Conservation (phyloP, 176 grass and related monocot genomes). For the Zoysia pacifica region DNA sequence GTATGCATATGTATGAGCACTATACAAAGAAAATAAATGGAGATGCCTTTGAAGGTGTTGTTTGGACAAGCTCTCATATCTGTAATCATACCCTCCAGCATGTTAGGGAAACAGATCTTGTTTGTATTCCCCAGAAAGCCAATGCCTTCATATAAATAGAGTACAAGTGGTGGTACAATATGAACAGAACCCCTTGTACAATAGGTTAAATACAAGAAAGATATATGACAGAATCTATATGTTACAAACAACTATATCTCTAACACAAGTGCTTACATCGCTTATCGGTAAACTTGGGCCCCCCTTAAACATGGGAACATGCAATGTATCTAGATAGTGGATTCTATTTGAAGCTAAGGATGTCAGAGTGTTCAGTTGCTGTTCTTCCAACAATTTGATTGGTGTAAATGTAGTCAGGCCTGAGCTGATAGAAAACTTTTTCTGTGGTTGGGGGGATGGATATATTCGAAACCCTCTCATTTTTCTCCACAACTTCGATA, state of each 20-base stretch:
- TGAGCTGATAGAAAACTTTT: slow-evolving; percentile 27
- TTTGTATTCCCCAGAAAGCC: too few species aligned
- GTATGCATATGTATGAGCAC: not conserved
- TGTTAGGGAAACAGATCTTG: not conserved
- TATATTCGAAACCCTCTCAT: not conserved
- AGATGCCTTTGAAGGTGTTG: not conserved
- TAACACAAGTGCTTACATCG: not conserved
- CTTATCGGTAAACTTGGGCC: slow-evolving; percentile 12
- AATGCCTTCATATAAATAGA: too few species aligned
- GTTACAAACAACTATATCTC: too few species aligned
- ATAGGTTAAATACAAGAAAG: too few species aligned
- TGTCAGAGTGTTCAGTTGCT: not conserved
- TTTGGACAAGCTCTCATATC: slow-evolving; percentile 1
- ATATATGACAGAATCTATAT: too few species aligned
- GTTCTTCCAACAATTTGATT: slow-evolving; percentile 13
- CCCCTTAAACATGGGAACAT: not conserved
- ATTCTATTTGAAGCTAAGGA: not conserved
- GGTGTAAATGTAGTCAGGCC: not conserved
- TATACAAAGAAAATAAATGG: slow-evolving; percentile 1
- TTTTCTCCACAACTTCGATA: not conserved
- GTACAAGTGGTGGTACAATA: too few species aligned
- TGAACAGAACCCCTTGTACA: too few species aligned
- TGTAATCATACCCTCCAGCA: slow-evolving; percentile 29
- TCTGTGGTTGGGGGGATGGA: not conserved
- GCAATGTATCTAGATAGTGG: slow-evolving; percentile 6